Conservation (phyloP, 176 grass and related monocot species). For the Musa itinerans region DNA sequence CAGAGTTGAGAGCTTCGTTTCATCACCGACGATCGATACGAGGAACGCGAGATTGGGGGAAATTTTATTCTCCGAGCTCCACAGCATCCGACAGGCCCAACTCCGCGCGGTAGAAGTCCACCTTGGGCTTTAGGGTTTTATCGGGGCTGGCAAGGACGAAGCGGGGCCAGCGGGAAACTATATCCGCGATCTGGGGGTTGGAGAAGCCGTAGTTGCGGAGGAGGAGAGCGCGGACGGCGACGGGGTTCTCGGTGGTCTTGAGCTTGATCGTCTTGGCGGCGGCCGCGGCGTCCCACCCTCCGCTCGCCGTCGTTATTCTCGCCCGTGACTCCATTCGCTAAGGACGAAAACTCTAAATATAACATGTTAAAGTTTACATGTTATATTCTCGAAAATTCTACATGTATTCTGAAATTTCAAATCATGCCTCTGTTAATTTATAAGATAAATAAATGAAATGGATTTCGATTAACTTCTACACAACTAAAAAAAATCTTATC, state of each 20-base stretch:
- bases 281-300: not conserved
- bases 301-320: too few relatives aligned
- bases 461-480: too few relatives aligned
- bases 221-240: conserved; percentile 23
- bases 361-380: too few relatives aligned
- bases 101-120: conserved; percentile 16
- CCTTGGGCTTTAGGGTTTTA: conserved; percentile 11
- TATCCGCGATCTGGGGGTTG: conserved; percentile 22
- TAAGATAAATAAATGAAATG: too few relatives aligned
- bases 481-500: too few relatives aligned
- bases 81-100: conserved; percentile 5
- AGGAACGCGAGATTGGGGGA: conserved; percentile 38
- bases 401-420: too few relatives aligned
- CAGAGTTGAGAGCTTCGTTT: conserved; percentile 30
- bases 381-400: too few relatives aligned
- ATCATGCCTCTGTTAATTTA: too few relatives aligned
- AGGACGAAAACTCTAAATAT: too few relatives aligned
- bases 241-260: conserved; percentile 24
- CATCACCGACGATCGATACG: conserved; percentile 18
- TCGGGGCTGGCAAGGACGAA: conserved; percentile 10
- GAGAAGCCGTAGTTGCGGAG: conserved; percentile 36
- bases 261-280: not conserved
- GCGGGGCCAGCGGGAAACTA: conserved; percentile 12
- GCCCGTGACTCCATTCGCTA: too few relatives aligned
- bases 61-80: conserved; percentile 21